Evolutionary conservation across 306 rosid species (phyloP), one percentile per base, ranked within the genome.

Genomic region (Myrica gale): DNA sequence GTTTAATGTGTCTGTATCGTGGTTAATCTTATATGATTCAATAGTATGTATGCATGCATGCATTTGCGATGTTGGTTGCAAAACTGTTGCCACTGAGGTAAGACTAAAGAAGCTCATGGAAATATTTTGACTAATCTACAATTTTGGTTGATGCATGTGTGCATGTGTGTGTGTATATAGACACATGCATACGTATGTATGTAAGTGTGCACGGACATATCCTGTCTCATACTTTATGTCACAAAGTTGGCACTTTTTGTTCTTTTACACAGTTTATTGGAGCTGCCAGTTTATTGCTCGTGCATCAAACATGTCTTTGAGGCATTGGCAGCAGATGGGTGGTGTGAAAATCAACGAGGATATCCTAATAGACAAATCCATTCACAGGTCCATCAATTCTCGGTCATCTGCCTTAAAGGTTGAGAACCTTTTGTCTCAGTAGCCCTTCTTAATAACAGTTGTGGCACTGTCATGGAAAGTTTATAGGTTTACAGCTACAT

Each of bases 261-360:
- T 53, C 72, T 58, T 39, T 71, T 81, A 78, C 75, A 46, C 84
- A 95, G 98, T 92, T 83, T 89, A 89, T 85, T 95, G 98, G 98
- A 95, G 92, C 83, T 95, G 98, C 87, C 97, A 95, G 74, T 89
- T 84, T 77, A 88, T 95, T 61, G 98, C 96, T 67, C 96, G 92
- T 43, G 84, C 96, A 43, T 95, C 97, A 20, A 95, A 95, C 58
- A 69, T 81, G 41, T 95, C 98, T 17, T 70, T 92, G 81, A 92
- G 82, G 88, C 97, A 90, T 82, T 95, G 98, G 98, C 88, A 92
- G 85, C 87, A 80, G 86, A 90, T 92, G 98, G 95, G 96, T 61
- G 98, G 98, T 77, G 89, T 95, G 76, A 88, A 78, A 56, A 92
- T 92, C 82, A 83, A 92, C 57, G 91, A 85, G 56, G 96, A 95